These are phyloP conservation scores for Aspergillus viridinutans DNA, from an alignment of 2,329 filamentous ascomycete species.

Conservation along the genomic window DNA sequence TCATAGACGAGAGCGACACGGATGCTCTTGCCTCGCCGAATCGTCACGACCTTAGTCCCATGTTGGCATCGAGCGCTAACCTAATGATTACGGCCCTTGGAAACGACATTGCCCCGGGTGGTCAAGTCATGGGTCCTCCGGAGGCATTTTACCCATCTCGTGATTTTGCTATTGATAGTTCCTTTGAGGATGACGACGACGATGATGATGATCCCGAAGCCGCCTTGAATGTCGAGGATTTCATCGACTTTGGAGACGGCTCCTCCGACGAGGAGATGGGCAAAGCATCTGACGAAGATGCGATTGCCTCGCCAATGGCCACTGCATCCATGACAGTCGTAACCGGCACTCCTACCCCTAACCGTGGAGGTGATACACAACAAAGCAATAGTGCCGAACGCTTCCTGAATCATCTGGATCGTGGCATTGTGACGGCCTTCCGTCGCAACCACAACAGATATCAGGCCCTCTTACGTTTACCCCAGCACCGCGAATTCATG, in stretches of 20 bases:
- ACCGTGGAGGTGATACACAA: slow-evolving; percentile 27
- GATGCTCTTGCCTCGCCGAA: slow-evolving; percentile 39
- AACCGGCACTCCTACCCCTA: slow-evolving; percentile 34
- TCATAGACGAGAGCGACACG: slow-evolving; percentile 43
- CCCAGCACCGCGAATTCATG: slow-evolving; percentile 43
- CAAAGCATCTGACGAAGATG: slow-evolving; percentile 45
- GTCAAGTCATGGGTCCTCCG: slow-evolving; percentile 65
- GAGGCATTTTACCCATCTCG: slow-evolving; percentile 72
- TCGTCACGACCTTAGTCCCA: slow-evolving; percentile 44
- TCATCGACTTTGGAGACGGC: slow-evolving; percentile 63
- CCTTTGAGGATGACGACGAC: slow-evolving; percentile 58
- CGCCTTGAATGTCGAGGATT: slow-evolving; percentile 63
- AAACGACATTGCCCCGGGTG: slow-evolving; percentile 46
- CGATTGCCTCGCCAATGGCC: slow-evolving; percentile 42
- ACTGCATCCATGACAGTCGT: slow-evolving; percentile 37
- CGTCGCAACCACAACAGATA: slow-evolving; percentile 55
- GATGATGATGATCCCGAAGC: slow-evolving; percentile 62
- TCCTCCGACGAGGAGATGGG: slow-evolving; percentile 60
- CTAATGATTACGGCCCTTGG: slow-evolving; percentile 73
- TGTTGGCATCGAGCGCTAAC: slow-evolving; percentile 65
- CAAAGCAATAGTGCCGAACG: slow-evolving; percentile 41
- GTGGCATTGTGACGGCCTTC: slow-evolving; percentile 72
- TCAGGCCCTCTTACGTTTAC: slow-evolving; percentile 47
- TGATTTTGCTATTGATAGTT: slow-evolving; percentile 53
- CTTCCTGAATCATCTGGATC: slow-evolving; percentile 64